Conservation (phyloP, 202 grass and related monocot species). For the Alloteropsis angusta region DNA sequence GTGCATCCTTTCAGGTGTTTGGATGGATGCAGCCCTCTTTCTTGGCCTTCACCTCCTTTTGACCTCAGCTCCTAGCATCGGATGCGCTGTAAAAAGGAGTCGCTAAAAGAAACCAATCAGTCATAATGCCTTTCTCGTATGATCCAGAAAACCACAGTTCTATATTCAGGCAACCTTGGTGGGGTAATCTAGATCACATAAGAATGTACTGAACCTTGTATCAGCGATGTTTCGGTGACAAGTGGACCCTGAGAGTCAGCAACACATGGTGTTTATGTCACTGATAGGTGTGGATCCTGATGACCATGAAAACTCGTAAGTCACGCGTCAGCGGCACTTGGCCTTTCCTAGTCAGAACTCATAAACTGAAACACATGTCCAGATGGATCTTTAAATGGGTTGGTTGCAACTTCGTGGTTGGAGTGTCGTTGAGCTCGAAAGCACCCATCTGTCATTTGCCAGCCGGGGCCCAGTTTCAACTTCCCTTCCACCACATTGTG, state of each 20-base stretch:
- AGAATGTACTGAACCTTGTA: not conserved
- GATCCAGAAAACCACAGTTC: not conserved
- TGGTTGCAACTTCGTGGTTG: conserved; percentile 33
- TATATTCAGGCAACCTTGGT: not conserved
- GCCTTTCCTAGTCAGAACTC: not conserved
- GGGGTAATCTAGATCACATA: not conserved
- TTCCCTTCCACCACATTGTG: not conserved
- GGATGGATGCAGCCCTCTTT: conserved; percentile 37
- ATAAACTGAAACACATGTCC: not conserved
- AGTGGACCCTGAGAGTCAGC: not conserved
- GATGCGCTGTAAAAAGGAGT: conserved; percentile 37
- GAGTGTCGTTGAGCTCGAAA: conserved; percentile 5
- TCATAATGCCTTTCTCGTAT: conserved; percentile 25
- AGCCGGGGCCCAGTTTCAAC: conserved; percentile 3
- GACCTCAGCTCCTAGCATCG: conserved; percentile 30
- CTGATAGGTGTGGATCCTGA: not conserved
- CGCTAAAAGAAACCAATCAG: conserved; percentile 31
- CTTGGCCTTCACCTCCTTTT: conserved; percentile 11
- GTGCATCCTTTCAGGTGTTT: conserved; percentile 37
- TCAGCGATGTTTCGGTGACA: not conserved
- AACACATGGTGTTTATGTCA: not conserved
- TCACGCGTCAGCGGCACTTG: not conserved
- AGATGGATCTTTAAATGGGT: conserved; percentile 16
- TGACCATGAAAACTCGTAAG: not conserved
- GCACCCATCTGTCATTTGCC: not conserved